Evolutionary conservation across 306 rosid species (phyloP).

Genomic region (Vigna trinervia): DNA sequence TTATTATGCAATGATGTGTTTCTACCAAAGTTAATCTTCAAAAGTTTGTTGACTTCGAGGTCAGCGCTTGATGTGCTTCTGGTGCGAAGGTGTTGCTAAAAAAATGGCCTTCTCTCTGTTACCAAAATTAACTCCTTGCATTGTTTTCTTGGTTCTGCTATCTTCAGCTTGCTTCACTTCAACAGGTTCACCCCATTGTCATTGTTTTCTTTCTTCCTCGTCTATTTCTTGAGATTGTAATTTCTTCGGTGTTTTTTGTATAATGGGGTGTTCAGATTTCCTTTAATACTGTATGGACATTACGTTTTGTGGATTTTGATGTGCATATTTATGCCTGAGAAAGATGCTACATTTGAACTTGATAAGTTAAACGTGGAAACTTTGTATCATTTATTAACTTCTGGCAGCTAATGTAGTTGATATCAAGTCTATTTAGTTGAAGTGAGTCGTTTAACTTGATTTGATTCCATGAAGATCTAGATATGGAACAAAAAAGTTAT

Average conservation of each 20-base stretch:
- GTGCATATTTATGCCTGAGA: slow-evolving; percentile 12
- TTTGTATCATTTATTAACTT: slow-evolving; percentile 20
- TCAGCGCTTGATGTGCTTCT: not conserved
- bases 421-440: slow-evolving; percentile 12
- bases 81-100: not conserved
- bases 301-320: slow-evolving; percentile 8
- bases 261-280: slow-evolving; percentile 32
- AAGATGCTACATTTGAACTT: slow-evolving; percentile 25
- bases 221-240: not conserved
- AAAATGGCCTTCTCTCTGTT: slow-evolving; percentile 47
- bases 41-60: not conserved
- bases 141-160: slow-evolving; percentile 48
- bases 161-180: slow-evolving; percentile 57
- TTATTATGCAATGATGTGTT: not conserved
- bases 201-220: not conserved
- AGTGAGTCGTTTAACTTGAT: slow-evolving; percentile 4
- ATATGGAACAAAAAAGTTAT: slow-evolving; percentile 9
- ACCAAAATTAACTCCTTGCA: slow-evolving; percentile 39
- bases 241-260: slow-evolving; percentile 22
- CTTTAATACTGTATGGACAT: slow-evolving; percentile 25
- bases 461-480: slow-evolving; percentile 10
- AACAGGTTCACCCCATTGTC: slow-evolving; percentile 58
- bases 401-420: slow-evolving; percentile 7
- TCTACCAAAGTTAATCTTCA: not conserved
- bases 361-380: slow-evolving; percentile 16